Conservation (phyloP, 2,329 filamentous ascomycete genomes). For the Stachybotrys elegans region DNA sequence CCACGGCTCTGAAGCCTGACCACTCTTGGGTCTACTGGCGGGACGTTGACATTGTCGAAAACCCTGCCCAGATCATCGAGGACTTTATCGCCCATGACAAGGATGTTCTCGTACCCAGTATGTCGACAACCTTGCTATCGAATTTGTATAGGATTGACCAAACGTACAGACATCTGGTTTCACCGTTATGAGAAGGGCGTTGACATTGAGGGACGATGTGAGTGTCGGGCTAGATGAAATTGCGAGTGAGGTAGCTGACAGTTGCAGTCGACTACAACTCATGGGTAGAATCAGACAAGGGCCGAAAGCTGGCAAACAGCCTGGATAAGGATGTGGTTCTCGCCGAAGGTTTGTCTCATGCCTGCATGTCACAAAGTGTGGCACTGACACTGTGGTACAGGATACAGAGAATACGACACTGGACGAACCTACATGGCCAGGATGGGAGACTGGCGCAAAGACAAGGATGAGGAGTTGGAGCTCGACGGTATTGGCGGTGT, state of each 20-base stretch:
- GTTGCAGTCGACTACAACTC: slow-evolving; percentile 91
- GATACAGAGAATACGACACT: slow-evolving; percentile 91
- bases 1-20: slow-evolving; percentile 79
- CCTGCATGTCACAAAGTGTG: slow-evolving; percentile 2
- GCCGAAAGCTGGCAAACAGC: slow-evolving; percentile 63
- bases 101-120: slow-evolving; percentile 93
- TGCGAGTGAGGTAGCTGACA: slow-evolving; percentile 9
- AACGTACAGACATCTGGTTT: slow-evolving; percentile 81
- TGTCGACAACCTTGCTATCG: too few species aligned
- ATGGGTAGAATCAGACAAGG: slow-evolving; percentile 91
- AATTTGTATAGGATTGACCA: too few species aligned
- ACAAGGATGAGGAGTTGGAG: slow-evolving; percentile 88
- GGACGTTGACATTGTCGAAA: slow-evolving; percentile 94
- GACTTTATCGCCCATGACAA: slow-evolving; percentile 93
- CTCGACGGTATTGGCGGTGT: slow-evolving; percentile 96
- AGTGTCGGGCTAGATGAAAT: slow-evolving; percentile 27
- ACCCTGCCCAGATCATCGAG: slow-evolving; percentile 80
- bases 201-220: slow-evolving; percentile 94
- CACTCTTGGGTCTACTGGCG: slow-evolving; percentile 99
- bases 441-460: slow-evolving; percentile 87
- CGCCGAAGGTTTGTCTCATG: slow-evolving; percentile 65
- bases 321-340: slow-evolving; percentile 78
- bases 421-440: slow-evolving; percentile 83
- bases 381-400: slow-evolving; percentile 35
- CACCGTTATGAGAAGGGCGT: slow-evolving; percentile 75